phyloP scores from a whole-genome alignment of 2,329 filamentous ascomycete species.

The Hypoxylon sp. region DNA sequence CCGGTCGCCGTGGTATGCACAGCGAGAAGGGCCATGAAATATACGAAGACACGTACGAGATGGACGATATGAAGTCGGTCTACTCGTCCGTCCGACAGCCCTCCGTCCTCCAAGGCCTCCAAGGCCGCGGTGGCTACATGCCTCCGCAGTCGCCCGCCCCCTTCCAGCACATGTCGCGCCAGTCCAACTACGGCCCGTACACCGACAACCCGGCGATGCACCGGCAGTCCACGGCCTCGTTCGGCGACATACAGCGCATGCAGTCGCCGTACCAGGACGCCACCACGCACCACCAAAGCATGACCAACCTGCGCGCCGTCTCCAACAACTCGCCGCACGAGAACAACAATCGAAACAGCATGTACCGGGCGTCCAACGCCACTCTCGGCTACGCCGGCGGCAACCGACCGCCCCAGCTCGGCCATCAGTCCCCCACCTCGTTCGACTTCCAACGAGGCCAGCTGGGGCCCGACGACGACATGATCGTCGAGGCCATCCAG shows the following conservation, averaged over 20 bases:
- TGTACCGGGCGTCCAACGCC: constrained; percentile 57
- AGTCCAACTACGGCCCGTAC: constrained; percentile 60
- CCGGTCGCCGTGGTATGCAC: constrained; percentile 83
- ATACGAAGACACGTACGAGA: constrained; percentile 87
- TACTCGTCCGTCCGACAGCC: constrained; percentile 93
- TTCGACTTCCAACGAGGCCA: constrained; percentile 71
- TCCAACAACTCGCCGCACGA: constrained; percentile 61
- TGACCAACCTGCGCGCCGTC: constrained; percentile 67
- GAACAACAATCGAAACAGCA: constrained; percentile 46
- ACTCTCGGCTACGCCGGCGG: constrained; percentile 62
- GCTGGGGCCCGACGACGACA: constrained; percentile 78
- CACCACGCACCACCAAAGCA: constrained; percentile 66
- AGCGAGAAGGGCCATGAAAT: constrained; percentile 72
- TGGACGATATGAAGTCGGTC: constrained; percentile 97
- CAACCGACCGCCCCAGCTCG: constrained; percentile 60
- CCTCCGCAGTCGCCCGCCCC: constrained; percentile 84
- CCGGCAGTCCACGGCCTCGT: constrained; percentile 79
- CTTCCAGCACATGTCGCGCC: constrained; percentile 64
- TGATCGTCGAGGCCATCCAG: constrained; percentile 87
- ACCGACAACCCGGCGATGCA: constrained; percentile 64
- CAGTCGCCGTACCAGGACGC: constrained; percentile 70
- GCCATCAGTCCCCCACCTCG: constrained; percentile 63
- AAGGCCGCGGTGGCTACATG: constrained; percentile 77
- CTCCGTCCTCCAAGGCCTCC: constrained; percentile 88
- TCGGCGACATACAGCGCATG: constrained; percentile 64